Percentiles rank a stretch among this genome's conserved stretches.
Conservation (phyloP, 2,329 filamentous ascomycete genomes). For the Aureobasidium zeae region DNA sequence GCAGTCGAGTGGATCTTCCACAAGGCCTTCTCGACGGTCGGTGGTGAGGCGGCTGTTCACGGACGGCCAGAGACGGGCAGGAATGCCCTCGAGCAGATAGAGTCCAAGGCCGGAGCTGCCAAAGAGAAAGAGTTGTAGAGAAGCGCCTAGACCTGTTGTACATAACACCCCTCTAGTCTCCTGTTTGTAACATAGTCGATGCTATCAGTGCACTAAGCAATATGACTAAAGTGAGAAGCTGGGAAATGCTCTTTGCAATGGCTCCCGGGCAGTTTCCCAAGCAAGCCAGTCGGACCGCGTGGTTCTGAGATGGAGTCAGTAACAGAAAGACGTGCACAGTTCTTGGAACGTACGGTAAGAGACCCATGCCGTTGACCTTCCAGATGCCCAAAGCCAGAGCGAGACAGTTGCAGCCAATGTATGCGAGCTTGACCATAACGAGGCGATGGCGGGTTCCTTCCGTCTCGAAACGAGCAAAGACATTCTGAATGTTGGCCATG, state of each 20-base stretch:
- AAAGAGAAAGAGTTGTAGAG: conserved; percentile 33
- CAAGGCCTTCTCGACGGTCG: conserved; percentile 64
- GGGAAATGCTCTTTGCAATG: conserved; percentile 51
- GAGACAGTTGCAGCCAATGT: conserved; percentile 76
- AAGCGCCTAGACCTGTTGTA: not conserved
- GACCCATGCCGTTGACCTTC: conserved; percentile 94
- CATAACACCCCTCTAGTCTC: not conserved
- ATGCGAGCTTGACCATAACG: conserved; percentile 75
- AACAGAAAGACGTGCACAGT: not conserved
- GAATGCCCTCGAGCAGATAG: conserved; percentile 29
- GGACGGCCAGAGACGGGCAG: conserved; percentile 31
- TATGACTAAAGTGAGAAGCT: conserved; percentile 16
- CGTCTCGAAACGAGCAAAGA: conserved; percentile 87
- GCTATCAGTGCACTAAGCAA: not conserved
- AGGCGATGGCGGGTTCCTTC: conserved; percentile 65
- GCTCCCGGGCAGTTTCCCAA: conserved; percentile 72
- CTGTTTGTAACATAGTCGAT: not conserved
- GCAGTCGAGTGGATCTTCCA: conserved; percentile 88
- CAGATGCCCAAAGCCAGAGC: conserved; percentile 80
- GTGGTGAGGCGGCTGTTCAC: conserved; percentile 51
- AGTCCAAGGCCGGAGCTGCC: conserved; percentile 24
- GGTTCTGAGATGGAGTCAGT: conserved; percentile 49
- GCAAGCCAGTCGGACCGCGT: conserved; percentile 96
- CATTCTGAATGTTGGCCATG: conserved; percentile 69
- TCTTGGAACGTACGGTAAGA: conserved; percentile 72